Evolutionary conservation across 108 stramenopile genomes (phyloP), one percentile per base, ranked within the genome.

Genomic region (Cyclotella atomus): DNA sequence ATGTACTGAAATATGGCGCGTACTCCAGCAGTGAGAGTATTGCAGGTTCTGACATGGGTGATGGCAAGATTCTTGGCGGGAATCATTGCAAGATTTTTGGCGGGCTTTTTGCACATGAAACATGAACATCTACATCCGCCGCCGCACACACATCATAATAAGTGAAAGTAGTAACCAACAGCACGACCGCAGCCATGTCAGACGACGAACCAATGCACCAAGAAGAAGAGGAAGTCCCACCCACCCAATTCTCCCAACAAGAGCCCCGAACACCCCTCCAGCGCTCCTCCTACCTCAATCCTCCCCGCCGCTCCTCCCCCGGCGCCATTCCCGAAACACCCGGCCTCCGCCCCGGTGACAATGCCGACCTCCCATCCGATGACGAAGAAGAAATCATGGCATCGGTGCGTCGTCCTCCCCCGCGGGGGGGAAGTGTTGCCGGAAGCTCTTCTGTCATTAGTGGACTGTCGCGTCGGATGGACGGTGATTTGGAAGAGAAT

Each of bases 191-290:
- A 56, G 17, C 55, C 55, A 56, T 56, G 55, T 21, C 20, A 7
- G 56, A 57, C 56, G 54, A 55, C 54, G 54, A 55, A 55, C 54
- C 24, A 55, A 29, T 8, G 44, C 7, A 41, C 38, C 56, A 23
- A 21, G 53, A 43, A 15, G 41, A 65, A 5, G 71, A 65, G 21
- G 64, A 41, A 27, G 77, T 72, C 16, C 71, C 65, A 8, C 65
- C 63, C 8, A 73, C 77, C 32, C 71, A 73, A 57, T 60, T 68
- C 41, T 61, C 71, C 65, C 71, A 71, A 61, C 28, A 65, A 33
- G 46, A 65, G 14, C 47, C 49, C 30, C 33, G 3, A 27, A 61
- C 60, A 41, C 60, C 60, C 20, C 8, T 38, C 36, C 60, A 7
- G 6, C 50, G 50, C 60, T 38, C 60, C 4, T 49, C n/a, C 47